phyloP scores from a whole-genome alignment of 805 yeast species.

The Vanderwaltozyma verrucispora region DNA sequence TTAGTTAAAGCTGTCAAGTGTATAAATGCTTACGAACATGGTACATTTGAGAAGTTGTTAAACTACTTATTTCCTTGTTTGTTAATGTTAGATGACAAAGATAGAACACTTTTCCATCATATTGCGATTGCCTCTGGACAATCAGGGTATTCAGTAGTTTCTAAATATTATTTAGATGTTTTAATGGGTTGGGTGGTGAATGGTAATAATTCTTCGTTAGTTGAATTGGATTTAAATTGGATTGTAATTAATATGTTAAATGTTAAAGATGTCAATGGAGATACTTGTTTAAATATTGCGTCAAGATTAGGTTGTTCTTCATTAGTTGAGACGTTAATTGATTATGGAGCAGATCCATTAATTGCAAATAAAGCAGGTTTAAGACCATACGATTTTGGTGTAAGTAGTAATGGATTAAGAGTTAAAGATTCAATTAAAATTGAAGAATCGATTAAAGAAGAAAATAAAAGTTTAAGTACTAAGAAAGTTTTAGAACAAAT shows the following conservation, averaged over 20 bases:
- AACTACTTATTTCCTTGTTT: conserved; percentile 69
- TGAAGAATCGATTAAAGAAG: not conserved
- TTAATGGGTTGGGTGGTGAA: conserved; percentile 69
- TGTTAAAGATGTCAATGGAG: conserved; percentile 88
- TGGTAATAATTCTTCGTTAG: conserved; percentile 35
- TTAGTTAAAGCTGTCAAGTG: conserved; percentile 62
- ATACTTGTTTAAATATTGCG: conserved; percentile 87
- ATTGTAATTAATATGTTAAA: conserved; percentile 68
- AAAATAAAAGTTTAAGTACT: not conserved
- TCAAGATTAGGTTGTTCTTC: conserved; percentile 79
- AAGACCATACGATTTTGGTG: conserved; percentile 79
- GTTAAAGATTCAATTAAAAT: not conserved
- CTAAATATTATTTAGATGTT: conserved; percentile 62
- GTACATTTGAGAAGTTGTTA: conserved; percentile 60
- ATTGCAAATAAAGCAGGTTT: conserved; percentile 79
- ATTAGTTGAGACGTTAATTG: conserved; percentile 69
- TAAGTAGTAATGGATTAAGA: conserved; percentile 7
- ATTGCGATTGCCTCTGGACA: conserved; percentile 73
- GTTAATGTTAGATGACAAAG: conserved; percentile 52
- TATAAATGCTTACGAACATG: conserved; percentile 72
- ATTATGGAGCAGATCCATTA: conserved; percentile 77
- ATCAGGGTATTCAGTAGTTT: conserved; percentile 61
- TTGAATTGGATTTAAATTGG: conserved; percentile 40
- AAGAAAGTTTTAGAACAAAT: conserved; percentile 14
- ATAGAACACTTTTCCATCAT: conserved; percentile 79